Base-by-base conservation (phyloP, 306 rosid species). In the Lotus japonicus region DNA sequence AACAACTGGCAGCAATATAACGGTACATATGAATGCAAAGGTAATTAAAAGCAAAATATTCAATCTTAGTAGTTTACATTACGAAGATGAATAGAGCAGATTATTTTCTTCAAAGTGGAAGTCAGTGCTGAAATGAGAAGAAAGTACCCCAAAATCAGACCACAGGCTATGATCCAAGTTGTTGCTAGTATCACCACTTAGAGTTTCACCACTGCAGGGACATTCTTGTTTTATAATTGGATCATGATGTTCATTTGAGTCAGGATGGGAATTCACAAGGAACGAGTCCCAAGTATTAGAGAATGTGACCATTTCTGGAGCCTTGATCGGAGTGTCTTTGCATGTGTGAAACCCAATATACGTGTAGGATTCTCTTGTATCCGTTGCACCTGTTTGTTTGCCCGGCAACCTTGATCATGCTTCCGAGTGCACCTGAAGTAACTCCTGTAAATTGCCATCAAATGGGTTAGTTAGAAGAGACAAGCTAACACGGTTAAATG, bases 281-380 rank as follows among this genome's bases (percentile, higher is more conserved):
- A 44, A 42, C 14, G 84, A 48, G 26, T 73, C 74, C 73, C 65
- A 45, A 18, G 46, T 44, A 19, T 70, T 59, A 28, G 84, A 64
- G 16, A 14, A 72, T 15, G 77, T 58, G 61, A 84, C 23, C 79
- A 85, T 77, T 38, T 75, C 85, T 3, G 89, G 85, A 19, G 73
- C 63, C 31, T 75, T 81, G 7, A 78, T n/a, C n/a, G n/a, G 68
- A 9, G 16, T 61, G 72, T 58, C 59, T 43, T 41, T 75, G 82
- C 98, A 92, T 5, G 92, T 92, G 83, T 92, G 98, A 4, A 53
- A 43, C 0, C 91, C 96, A 4, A 88, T 92, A 78, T 89, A 92
- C 74, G 12, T 14, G 15, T 63, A 2, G 95, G 90, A 39, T 62
- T 80, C 35, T 73, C 87, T 64, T 83, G 63, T 31, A 58, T 45